A percentile compares a stretch with the other conserved stretches of the same genome.
Evolutionary conservation across 202 grass and related monocot genomes (phyloP).

Genomic region (Schoenoplectus tabernaemontani): DNA sequence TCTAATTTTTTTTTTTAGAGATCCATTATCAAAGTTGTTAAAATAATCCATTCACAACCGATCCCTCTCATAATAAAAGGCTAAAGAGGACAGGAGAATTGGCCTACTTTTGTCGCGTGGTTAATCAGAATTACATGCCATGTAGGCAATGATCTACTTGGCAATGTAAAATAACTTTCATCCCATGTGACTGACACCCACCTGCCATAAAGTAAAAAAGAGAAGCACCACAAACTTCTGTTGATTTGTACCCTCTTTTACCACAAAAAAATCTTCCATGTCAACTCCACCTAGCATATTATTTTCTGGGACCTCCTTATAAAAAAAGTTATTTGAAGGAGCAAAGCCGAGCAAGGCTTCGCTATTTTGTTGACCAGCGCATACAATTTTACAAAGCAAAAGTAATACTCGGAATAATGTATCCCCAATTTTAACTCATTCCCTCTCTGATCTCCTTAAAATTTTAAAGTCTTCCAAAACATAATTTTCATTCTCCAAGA

Average conservation of each 20-base stretch:
- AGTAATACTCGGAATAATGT: no score
- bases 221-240: not conserved
- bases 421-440: not conserved
- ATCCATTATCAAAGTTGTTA: no score
- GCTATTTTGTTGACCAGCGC: not conserved
- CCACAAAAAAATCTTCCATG: conserved; percentile 6
- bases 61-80: no score
- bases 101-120: conserved; percentile 17
- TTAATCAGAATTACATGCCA: not conserved
- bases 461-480: not conserved
- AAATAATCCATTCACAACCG: no score
- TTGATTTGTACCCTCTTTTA: conserved; percentile 1
- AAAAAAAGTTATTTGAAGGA: not conserved
- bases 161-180: conserved; percentile 19
- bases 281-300: not conserved
- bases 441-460: not conserved
- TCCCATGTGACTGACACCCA: conserved; percentile 8
- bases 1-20: no score
- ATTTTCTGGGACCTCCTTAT: no score
- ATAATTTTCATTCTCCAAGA: not conserved
- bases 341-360: not conserved
- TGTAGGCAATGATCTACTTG: conserved; percentile 2
- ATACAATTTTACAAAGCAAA: not conserved
- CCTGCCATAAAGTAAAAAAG: not conserved
- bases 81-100: not conserved